A percentile compares a stretch with the other conserved stretches of the same genome.
phyloP scores from a whole-genome alignment of 176 grass and related monocot species.

The Aegilops umbellulata region DNA sequence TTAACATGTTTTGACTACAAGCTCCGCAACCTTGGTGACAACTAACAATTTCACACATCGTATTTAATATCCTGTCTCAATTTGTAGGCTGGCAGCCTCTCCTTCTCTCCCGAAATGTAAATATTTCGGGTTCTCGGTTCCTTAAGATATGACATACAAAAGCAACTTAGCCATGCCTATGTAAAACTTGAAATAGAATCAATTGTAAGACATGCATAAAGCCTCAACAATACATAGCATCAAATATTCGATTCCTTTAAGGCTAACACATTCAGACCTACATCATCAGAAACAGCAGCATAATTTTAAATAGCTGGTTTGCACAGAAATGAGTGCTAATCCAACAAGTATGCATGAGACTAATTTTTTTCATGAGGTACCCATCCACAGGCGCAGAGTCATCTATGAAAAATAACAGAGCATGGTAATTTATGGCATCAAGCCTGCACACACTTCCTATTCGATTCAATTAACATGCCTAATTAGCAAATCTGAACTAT shows the following conservation, averaged over 20 bases:
- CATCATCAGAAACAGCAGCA: background rate
- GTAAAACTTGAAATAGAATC: background rate
- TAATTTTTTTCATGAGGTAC: background rate
- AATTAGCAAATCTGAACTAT: background rate
- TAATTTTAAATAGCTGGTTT: background rate
- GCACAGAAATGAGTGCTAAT: background rate
- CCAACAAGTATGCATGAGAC: background rate
- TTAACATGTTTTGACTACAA: background rate
- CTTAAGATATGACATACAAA: background rate
- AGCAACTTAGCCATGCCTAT: background rate
- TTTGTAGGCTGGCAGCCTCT: background rate
- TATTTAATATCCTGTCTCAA: background rate
- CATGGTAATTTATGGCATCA: slow-evolving; percentile 3
- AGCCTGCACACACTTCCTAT: background rate
- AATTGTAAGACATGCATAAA: background rate
- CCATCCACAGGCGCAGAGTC: background rate
- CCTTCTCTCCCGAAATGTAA: background rate
- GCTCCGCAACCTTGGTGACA: background rate
- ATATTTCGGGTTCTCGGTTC: background rate
- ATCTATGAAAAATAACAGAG: background rate
- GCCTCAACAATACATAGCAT: background rate
- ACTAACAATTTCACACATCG: background rate
- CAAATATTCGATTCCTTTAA: background rate
- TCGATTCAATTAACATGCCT: background rate
- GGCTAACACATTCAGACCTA: background rate